These are phyloP conservation scores for Penicillium freii DNA, from an alignment of 2,329 filamentous ascomycete genomes.

Conservation along the genomic window DNA sequence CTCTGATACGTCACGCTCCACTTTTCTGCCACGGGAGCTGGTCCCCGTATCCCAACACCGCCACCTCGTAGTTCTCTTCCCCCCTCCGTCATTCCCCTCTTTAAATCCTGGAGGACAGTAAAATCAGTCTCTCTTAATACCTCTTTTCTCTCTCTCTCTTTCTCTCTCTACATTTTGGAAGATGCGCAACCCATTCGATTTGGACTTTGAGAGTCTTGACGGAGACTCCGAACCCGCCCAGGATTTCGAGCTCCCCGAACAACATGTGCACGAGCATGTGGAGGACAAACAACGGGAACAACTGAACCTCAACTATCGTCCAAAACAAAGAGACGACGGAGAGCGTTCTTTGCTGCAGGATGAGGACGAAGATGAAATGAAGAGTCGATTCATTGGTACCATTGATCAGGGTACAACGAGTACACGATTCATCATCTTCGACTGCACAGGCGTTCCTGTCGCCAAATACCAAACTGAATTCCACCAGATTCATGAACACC, in stretches of 20 bases:
- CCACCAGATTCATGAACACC: conserved; percentile 76
- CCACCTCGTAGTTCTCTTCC: conserved; percentile 14
- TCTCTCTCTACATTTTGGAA: conserved; percentile 4
- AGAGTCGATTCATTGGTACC: conserved; percentile 67
- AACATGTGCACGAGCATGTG: conserved; percentile 17
- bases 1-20: conserved; percentile 15
- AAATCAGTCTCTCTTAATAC: conserved; percentile 2
- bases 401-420: conserved; percentile 92
- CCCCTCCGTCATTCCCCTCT: conserved; percentile 11
- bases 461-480: conserved; percentile 86
- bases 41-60: conserved; percentile 14
- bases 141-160: background rate
- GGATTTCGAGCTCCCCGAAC: conserved; percentile 9
- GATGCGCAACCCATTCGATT: conserved; percentile 36
- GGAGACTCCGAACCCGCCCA: conserved; percentile 22
- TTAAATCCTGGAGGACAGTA: conserved; percentile 9
- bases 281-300: conserved; percentile 21
- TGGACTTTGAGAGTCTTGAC: conserved; percentile 27
- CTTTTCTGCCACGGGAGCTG: conserved; percentile 15
- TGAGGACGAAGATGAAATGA: conserved; percentile 34
- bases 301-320: conserved; percentile 25
- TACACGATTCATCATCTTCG: conserved; percentile 86
- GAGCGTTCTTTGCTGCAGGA: conserved; percentile 38
- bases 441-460: conserved; percentile 72
- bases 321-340: conserved; percentile 34